These are phyloP conservation scores for Monascus purpureus DNA, from an alignment of 495 filamentous ascomycete genomes.

Conservation along the genomic window DNA sequence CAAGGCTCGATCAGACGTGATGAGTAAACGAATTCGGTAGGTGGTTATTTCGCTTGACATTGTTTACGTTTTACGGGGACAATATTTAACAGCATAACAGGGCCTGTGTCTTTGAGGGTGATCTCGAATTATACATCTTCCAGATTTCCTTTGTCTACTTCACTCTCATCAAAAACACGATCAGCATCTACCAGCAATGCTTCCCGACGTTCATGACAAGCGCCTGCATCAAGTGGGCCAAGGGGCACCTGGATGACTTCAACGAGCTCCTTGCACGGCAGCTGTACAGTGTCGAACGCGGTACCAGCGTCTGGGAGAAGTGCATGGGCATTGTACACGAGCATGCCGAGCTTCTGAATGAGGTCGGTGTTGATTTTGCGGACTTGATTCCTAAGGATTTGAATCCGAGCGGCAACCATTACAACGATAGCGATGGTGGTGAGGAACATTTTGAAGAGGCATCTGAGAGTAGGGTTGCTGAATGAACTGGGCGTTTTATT, in stretches of 20 bases:
- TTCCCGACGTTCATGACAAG: constrained; percentile 79
- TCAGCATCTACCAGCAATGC: constrained; percentile 74
- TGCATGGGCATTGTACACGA: constrained; percentile 71
- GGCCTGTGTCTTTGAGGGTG: constrained; percentile 86
- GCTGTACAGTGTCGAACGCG: constrained; percentile 62
- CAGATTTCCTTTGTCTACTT: constrained; percentile 97
- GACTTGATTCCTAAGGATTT: constrained; percentile 44
- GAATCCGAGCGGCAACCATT: constrained; percentile 16
- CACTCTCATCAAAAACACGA: constrained; percentile 79
- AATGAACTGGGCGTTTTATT: no score
- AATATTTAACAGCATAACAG: constrained; percentile 31
- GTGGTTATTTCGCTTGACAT: constrained; percentile 10
- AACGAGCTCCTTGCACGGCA: constrained; percentile 71
- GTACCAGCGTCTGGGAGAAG: constrained; percentile 57
- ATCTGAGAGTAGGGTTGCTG: no score
- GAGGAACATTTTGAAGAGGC: no score
- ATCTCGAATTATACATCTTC: constrained; percentile 83
- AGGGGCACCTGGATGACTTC: constrained; percentile 80
- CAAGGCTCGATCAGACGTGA: constrained; percentile 55
- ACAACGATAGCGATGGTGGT: no score
- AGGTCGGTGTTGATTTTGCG: constrained; percentile 84
- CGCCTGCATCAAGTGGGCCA: constrained; percentile 91
- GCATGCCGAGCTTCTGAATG: constrained; percentile 64
- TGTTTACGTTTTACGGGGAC: no score
- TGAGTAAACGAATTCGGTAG: constrained; percentile 71